A percentile compares a stretch with the other conserved stretches of the same genome.
Evolutionary conservation across 331 rosid genomes (phyloP).

Genomic region (Acacia concinna): DNA sequence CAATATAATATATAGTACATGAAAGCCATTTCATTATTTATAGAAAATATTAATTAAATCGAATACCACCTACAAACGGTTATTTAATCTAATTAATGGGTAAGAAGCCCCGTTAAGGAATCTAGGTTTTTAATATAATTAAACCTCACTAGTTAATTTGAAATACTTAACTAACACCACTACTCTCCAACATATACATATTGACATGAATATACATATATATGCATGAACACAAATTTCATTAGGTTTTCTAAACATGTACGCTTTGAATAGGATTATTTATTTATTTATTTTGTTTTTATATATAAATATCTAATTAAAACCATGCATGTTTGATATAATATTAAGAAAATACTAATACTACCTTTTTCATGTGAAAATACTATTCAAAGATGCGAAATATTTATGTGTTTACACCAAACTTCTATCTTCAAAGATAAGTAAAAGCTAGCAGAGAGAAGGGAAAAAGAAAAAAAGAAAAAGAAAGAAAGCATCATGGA

Average conservation of each 20-base stretch:
- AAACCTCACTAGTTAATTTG: neutral
- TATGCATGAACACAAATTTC: neutral
- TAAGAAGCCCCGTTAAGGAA: slow-evolving; percentile 37
- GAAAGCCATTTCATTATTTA: neutral
- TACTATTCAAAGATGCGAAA: neutral
- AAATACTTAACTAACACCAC: neutral
- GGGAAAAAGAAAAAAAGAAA: too few species aligned
- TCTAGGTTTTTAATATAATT: slow-evolving; percentile 28
- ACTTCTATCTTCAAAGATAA: neutral
- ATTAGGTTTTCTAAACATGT: neutral
- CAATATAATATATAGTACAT: neutral
- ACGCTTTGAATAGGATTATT: neutral
- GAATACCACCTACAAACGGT: slow-evolving; percentile 17
- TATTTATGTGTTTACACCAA: neutral
- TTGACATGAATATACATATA: neutral
- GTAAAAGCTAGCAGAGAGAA: neutral
- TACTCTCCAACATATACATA: neutral
- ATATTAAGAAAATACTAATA: neutral
- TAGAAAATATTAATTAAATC: slow-evolving; percentile 4
- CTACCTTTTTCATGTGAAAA: neutral
- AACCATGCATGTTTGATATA: neutral
- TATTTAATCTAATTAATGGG: slow-evolving; percentile 30
- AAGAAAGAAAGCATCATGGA: neutral
- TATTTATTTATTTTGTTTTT: neutral
- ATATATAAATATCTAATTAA: neutral